Evolutionary conservation across 805 yeast species (phyloP).

Genomic region (Komagataella pastoris): DNA sequence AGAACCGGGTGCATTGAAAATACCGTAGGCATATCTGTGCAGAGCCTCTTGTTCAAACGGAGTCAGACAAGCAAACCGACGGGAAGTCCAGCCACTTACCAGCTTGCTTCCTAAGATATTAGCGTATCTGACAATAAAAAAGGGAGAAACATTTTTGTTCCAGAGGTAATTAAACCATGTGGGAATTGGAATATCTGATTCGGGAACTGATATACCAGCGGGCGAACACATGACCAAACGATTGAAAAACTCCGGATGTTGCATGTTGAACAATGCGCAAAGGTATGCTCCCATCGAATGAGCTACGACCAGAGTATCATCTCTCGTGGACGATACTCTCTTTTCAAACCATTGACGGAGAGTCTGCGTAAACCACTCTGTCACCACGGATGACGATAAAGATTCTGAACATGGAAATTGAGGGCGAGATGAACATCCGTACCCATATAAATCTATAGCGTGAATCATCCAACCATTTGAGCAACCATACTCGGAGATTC

Average conservation of each 20-base stretch:
- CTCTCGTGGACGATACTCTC: constrained; percentile 24
- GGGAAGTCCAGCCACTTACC: constrained; percentile 79
- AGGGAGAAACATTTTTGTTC: constrained; percentile 74
- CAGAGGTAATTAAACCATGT: constrained; percentile 69
- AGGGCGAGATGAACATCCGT: constrained; percentile 82
- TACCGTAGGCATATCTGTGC: constrained; percentile 72
- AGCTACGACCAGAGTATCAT: constrained; percentile 50
- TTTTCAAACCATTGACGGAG: constrained; percentile 47
- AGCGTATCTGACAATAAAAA: constrained; percentile 58
- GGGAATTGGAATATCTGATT: constrained; percentile 38
- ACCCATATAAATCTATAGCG: constrained; percentile 81
- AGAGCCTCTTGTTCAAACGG: constrained; percentile 33
- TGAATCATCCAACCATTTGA: constrained; percentile 56
- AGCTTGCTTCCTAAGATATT: constrained; percentile 78
- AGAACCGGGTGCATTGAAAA: constrained; percentile 78
- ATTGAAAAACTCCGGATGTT: constrained; percentile 44
- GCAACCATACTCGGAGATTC: constrained; percentile 31
- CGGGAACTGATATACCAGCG: constrained; percentile 48
- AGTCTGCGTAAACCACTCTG: constrained; percentile 52
- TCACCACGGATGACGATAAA: constrained; percentile 33
- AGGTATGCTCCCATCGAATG: constrained; percentile 93
- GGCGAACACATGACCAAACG: constrained; percentile 78
- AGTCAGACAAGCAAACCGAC: constrained; percentile 46
- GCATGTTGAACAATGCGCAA: constrained; percentile 51
- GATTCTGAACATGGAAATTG: constrained; percentile 32